These are phyloP conservation scores for Nothophytophthora sp. DNA, from an alignment of 352 stramenopile genomes.

Conservation along the genomic window DNA sequence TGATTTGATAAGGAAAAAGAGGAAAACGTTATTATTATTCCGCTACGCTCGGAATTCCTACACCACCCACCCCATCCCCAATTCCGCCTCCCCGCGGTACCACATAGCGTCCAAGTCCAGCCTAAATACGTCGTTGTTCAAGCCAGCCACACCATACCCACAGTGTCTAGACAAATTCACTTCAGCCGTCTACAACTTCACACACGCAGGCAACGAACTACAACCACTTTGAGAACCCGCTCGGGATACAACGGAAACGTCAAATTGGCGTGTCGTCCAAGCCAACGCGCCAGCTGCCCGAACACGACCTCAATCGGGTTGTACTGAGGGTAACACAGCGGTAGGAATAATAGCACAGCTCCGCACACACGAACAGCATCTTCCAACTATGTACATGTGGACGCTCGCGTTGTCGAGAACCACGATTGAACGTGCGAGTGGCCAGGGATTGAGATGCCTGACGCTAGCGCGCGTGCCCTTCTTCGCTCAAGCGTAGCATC, in stretches of 20 bases:
- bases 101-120: too few species aligned
- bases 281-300: conserved; percentile 8
- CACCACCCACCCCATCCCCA: too few species aligned
- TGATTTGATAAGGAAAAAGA: too few species aligned
- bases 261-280: conserved; percentile 8
- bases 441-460: conserved; percentile 14
- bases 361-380: conserved; percentile 10
- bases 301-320: conserved; percentile 28
- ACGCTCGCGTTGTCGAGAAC: conserved; percentile 22
- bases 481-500: background rate
- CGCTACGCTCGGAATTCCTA: too few species aligned
- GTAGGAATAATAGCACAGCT: conserved; percentile 13
- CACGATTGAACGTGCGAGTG: conserved; percentile 20
- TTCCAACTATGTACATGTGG: conserved; percentile 27
- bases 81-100: too few species aligned
- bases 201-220: too few species aligned
- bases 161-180: too few species aligned
- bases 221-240: too few species aligned
- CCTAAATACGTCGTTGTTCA: too few species aligned
- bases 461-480: background rate
- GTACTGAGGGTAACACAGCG: conserved; percentile 21
- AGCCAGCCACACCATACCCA: too few species aligned
- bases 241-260: too few species aligned
- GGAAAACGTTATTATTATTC: background rate
- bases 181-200: too few species aligned